A percentile compares a stretch with the other conserved stretches of the same genome.
These are phyloP conservation scores for Globisporangium viniferum DNA, from an alignment of 352 stramenopile genomes.

Conservation along the genomic window DNA sequence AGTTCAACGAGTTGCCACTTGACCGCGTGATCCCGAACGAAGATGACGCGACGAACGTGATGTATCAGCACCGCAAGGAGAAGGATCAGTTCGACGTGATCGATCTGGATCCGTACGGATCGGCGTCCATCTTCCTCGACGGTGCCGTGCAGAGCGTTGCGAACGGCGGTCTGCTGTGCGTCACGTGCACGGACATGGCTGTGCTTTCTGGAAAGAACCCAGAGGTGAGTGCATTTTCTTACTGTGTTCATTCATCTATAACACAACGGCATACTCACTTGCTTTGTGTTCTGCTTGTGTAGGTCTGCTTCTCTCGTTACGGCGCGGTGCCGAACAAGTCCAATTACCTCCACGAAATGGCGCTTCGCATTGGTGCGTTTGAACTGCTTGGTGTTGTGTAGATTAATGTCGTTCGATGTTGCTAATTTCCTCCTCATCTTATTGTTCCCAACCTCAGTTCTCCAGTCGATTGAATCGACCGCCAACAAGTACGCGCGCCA, in stretches of 20 bases:
- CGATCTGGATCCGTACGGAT: slow-evolving; percentile 99
- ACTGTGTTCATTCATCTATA: background rate
- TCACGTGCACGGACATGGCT: slow-evolving; percentile 99
- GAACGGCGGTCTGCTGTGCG: slow-evolving; percentile 96
- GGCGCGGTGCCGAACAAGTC: slow-evolving; percentile 84
- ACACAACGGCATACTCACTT: background rate
- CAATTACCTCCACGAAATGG: slow-evolving; percentile 88
- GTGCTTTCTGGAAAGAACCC: slow-evolving; percentile 88
- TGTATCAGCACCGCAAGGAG: slow-evolving; percentile 85
- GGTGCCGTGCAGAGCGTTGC: slow-evolving; percentile 93
- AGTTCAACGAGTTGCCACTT: slow-evolving; percentile 82
- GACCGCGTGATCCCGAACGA: slow-evolving; percentile 85
- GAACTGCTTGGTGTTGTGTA: background rate
- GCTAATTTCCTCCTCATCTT: background rate
- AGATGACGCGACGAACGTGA: slow-evolving; percentile 84
- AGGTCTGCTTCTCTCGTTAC: slow-evolving; percentile 84
- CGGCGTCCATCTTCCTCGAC: slow-evolving; percentile 98
- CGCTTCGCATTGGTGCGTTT: slow-evolving; percentile 70
- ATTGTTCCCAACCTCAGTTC: slow-evolving; percentile 62
- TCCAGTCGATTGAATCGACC: slow-evolving; percentile 93
- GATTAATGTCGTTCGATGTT: background rate
- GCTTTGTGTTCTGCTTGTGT: background rate
- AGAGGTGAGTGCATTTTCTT: slow-evolving; percentile 35
- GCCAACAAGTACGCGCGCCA: slow-evolving; percentile 96
- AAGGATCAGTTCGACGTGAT: slow-evolving; percentile 98